Base-by-base conservation (phyloP, 805 yeast species). In the Starmerella stellata region DNA sequence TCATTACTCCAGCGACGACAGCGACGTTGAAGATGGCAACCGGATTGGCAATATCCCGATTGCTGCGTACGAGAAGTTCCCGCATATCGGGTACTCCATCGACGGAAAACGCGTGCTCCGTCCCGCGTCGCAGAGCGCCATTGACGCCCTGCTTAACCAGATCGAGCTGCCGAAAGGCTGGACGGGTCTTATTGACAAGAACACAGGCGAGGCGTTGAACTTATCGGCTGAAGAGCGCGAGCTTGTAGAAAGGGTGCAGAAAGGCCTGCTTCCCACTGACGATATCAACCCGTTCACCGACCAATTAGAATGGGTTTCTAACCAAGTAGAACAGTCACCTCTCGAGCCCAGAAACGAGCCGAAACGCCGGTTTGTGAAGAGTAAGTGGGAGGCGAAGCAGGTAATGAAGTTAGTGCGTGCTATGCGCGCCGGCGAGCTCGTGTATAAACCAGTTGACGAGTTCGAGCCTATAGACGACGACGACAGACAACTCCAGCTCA, bases 101-200 rank as follows among this genome's bases (percentile, higher is more conserved):
- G 90, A 90, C 56, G 98, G 99, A 53, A 87, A 85, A 57, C 73
- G 98, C 55, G 85, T 90, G 54, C 87, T 90, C 96, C 74, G 99
- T 58, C 99, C 99, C 11, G 98, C 96, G 8, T 78, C 81, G 52
- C 94, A 95, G 13, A 74, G 92, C 41, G 98, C 96, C 1, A 68
- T 90, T 47, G 96, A 90, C 53, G 78, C 77, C 52, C 68, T 90
- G 45, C 63, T 90, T 47, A 98, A 87, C 53, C 66, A 75, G 23
- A 90, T 90, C 44, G 99, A 90, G 44, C 65, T 90, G 46, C 98
- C 98, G 13, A 92, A 81, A 60, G 98, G 98, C 20, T 90, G 96
- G 96, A 90, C 98, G 14, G 99, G 99, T 35, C 66, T 90, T 44
- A 62, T 87, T 44, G 96, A 90, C 59, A 78, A 80, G 52, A 69